Base-by-base conservation (phyloP, 2,329 filamentous ascomycete species). In the Nemania sp. region DNA sequence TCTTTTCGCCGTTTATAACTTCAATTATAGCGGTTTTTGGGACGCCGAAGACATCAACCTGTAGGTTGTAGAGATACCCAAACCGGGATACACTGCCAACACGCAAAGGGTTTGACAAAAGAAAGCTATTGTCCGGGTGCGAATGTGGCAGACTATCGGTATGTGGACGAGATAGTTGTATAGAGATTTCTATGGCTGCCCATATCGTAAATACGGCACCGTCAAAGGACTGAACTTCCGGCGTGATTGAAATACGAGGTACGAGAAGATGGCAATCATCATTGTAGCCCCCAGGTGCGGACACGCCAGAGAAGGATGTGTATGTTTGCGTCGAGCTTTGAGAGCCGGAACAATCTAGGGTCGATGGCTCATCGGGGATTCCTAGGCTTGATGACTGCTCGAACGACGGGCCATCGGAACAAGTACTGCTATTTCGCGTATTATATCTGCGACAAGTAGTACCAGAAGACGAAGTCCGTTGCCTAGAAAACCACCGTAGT, bases 21-120 rank as follows among this genome's bases (percentile, higher is more conserved):
- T 87, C 82, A 11, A 85, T 55, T 35, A 88, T 75, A 5, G 77
- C 77, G 49, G 80, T 83, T 38, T 79, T 80, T 24, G 69, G 66
- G 1, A 80, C 78, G 0, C 86, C 82, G 5, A 83, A 67, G 24
- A 88, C 73, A 24, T 87, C 80, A 3, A 87, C 76, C 1, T 77
- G 79, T 43, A 88, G 71, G 65, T 87, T 80, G 71, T 85, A 83
- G 15, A 89, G 76, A 66, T 82, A 84, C 11, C 84, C 85, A 74
- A 83, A 84, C 53, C 74, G 72, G 29, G 73, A 75, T 32, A 74
- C 72, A 35, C 70, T 68, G 26, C 68, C 69, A 53, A 68, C 69
- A 45, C 72, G 69, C 38, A 71, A 67, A 45, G 73, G 71, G 49
- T 71, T 70, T 11, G 73, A 68, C 59, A 58, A 27, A 18, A 60